Evolutionary conservation across 1,284 basidiomycete genomes (phyloP).

Genomic region (Phlebopus sp.): DNA sequence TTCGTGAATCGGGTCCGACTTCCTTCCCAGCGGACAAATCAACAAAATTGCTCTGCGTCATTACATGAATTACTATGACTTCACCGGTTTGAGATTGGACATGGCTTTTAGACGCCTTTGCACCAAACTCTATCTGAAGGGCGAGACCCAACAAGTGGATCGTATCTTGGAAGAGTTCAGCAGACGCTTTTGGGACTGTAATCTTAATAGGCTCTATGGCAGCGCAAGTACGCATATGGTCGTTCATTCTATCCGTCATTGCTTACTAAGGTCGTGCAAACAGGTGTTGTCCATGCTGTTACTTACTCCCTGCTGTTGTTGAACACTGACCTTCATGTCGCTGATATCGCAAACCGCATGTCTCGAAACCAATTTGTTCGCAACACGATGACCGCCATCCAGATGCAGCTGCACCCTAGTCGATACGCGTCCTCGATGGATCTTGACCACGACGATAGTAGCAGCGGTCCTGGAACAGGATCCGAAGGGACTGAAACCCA

Average conservation of each 20-base stretch:
- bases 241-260: slow-evolving; percentile 8
- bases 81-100: slow-evolving; percentile 79
- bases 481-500: slow-evolving; percentile 50
- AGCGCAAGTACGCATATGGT: slow-evolving; percentile 63
- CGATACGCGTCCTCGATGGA: slow-evolving; percentile 56
- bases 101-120: slow-evolving; percentile 89
- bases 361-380: slow-evolving; percentile 90
- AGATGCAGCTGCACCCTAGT: slow-evolving; percentile 63
- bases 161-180: slow-evolving; percentile 93
- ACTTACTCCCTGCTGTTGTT: slow-evolving; percentile 91
- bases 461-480: slow-evolving; percentile 50
- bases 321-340: slow-evolving; percentile 97
- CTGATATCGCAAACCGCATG: slow-evolving; percentile 88
- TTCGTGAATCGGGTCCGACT: slow-evolving; percentile 10
- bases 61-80: slow-evolving; percentile 92
- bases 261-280: slow-evolving; percentile 7
- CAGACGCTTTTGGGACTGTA: slow-evolving; percentile 87
- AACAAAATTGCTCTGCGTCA: slow-evolving; percentile 74
- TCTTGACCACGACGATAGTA: slow-evolving; percentile 65
- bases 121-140: slow-evolving; percentile 89
- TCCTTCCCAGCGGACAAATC: slow-evolving; percentile 58
- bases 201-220: slow-evolving; percentile 77
- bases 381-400: slow-evolving; percentile 87
- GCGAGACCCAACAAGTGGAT: slow-evolving; percentile 97
- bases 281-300: slow-evolving; percentile 89